A percentile compares a stretch with the other conserved stretches of the same genome.
phyloP scores from a whole-genome alignment of 768 basidiomycete genomes.

The Rhodocollybia butyracea region DNA sequence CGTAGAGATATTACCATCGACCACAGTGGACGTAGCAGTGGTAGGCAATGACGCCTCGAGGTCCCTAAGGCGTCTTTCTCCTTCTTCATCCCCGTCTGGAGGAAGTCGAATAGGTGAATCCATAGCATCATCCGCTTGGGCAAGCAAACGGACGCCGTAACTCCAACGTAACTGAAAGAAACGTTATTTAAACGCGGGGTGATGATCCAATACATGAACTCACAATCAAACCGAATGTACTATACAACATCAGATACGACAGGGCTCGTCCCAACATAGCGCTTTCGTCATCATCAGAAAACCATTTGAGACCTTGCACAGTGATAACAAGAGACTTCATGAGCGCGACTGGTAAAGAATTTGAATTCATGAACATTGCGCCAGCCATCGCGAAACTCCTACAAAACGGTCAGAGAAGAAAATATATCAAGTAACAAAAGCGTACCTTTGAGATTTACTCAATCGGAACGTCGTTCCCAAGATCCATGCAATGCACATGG shows the following conservation, averaged over 20 bases:
- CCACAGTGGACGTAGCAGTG: not conserved
- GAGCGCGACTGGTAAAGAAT: constrained; percentile 91
- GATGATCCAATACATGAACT: constrained; percentile 22
- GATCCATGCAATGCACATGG: constrained; percentile 62
- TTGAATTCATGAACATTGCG: constrained; percentile 91
- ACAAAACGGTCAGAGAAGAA: not conserved
- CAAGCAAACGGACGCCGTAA: constrained; percentile 81
- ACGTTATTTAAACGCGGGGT: not conserved
- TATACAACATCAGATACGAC: constrained; percentile 88
- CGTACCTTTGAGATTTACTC: constrained; percentile 72
- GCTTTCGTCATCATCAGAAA: constrained; percentile 71
- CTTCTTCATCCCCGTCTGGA: constrained; percentile 15
- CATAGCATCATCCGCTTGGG: constrained; percentile 56
- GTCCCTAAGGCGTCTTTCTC: not conserved
- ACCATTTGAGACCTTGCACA: constrained; percentile 83
- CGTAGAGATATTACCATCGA: not conserved
- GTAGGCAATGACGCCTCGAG: not conserved
- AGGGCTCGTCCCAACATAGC: constrained; percentile 91
- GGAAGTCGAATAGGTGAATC: constrained; percentile 11
- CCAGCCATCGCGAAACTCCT: constrained; percentile 81
- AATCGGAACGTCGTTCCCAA: constrained; percentile 66
- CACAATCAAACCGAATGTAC: constrained; percentile 94
- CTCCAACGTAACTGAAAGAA: constrained; percentile 82
- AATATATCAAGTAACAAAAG: constrained; percentile 2
- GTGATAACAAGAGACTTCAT: constrained; percentile 88